Evolutionary conservation across 305 asterid species (phyloP), one percentile per base, ranked within the genome.

Genomic region (Solanum hybrid): DNA sequence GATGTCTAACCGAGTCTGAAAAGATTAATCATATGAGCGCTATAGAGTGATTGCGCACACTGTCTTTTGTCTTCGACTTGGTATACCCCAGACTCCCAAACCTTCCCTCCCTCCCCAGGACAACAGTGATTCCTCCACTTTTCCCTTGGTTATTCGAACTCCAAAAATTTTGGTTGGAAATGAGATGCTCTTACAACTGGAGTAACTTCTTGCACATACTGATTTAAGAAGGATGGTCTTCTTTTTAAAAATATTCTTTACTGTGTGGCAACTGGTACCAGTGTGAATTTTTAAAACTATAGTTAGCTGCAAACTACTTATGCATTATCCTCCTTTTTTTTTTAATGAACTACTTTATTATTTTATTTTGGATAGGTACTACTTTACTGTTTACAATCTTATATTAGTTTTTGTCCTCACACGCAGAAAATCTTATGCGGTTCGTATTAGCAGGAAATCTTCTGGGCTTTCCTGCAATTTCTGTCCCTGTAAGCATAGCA

Each of bases 391-490:
- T 57, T 57, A 81, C 24, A 33, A 33, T 33, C 35, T 33, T 33
- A 33, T 33, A 34, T 18, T 40, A 20, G 10, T 51, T 82, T 28
- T 42, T 82, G 87, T 16, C 31, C 71, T 24, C 35, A 82, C 69
- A 24, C 37, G 33, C 94, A 96, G 99, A 95, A 92, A 94, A 95
- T 91, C 96, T 97, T 22, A 95, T 97, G 98, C 95, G 96, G 67
- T 97, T 96, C 87, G 89, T 95, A 34, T 91, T 93, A 8, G 83
- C 97, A 33, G 96, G 97, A 83, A 97, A 97, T 93, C 96, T 97
- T 90, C 96, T 97, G 3, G 99, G 98, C 75, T 92, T 97, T 92
- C 98, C 98, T 13, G 98, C 98, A 79, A 96, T 96, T 87, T 94
- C 99, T 85, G 93, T 95, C 16, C 99, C 98, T 16, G 99, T 97